Conservation (phyloP, 73 alveolate species). For the Paramecium bursaria region DNA sequence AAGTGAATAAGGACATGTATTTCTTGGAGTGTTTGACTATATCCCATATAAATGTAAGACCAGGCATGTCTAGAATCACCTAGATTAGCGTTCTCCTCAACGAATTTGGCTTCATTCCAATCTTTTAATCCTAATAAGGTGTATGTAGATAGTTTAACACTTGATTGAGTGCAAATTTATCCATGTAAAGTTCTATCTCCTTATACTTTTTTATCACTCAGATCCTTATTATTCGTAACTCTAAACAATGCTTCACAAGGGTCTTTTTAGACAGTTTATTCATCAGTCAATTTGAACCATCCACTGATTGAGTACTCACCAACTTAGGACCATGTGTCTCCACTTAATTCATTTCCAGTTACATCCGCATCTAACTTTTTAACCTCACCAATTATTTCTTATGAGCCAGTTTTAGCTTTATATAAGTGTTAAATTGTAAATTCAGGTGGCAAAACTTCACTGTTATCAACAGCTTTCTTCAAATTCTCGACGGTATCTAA, state of each 20-base stretch:
- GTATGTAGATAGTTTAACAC: slow-evolving; percentile 20
- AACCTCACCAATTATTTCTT: slow-evolving; percentile 32
- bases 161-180: neutral
- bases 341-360: slow-evolving; percentile 9
- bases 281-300: slow-evolving; percentile 47
- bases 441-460: slow-evolving; percentile 39
- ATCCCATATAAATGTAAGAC: slow-evolving; percentile 56
- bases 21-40: slow-evolving; percentile 11
- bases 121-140: slow-evolving; percentile 15
- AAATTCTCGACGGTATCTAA: neutral
- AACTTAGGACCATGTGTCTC: slow-evolving; percentile 56
- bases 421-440: slow-evolving; percentile 24
- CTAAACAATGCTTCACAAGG: slow-evolving; percentile 39
- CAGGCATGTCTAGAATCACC: slow-evolving; percentile 37
- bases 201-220: slow-evolving; percentile 21
- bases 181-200: slow-evolving; percentile 65
- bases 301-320: slow-evolving; percentile 58
- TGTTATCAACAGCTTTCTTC: slow-evolving; percentile 10
- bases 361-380: slow-evolving; percentile 14
- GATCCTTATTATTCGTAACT: slow-evolving; percentile 45
- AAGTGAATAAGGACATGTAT: slow-evolving; percentile 28
- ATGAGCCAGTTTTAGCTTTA: slow-evolving; percentile 23
- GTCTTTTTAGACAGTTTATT: neutral
- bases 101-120: slow-evolving; percentile 59
- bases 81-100: slow-evolving; percentile 43